A percentile compares a stretch with the other conserved stretches of the same genome.
These are phyloP conservation scores for Alternaria arborescens DNA, from an alignment of 2,329 filamentous ascomycete species.

Conservation along the genomic window DNA sequence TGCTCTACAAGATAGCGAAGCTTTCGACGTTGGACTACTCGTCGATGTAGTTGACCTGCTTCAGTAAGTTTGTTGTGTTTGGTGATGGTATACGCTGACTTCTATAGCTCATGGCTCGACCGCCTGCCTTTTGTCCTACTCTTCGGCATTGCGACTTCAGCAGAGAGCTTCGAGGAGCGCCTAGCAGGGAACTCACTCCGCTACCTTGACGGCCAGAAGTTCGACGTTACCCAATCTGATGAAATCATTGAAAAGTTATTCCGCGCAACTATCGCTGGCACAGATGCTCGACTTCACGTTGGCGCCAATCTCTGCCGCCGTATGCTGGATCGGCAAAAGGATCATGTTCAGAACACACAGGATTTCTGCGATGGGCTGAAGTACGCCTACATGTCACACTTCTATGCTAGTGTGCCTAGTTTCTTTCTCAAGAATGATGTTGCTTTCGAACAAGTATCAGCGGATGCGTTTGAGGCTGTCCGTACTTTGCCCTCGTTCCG, in stretches of 20 bases:
- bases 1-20: slow-evolving; percentile 82
- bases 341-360: slow-evolving; percentile 79
- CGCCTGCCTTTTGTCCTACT: slow-evolving; percentile 80
- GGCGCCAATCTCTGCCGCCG: slow-evolving; percentile 69
- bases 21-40: slow-evolving; percentile 76
- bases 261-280: slow-evolving; percentile 67
- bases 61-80: slow-evolving; percentile 58
- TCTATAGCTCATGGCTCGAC: slow-evolving; percentile 70
- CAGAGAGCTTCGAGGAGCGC: slow-evolving; percentile 79
- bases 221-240: slow-evolving; percentile 77
- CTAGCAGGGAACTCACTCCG: slow-evolving; percentile 74
- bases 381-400: slow-evolving; percentile 88
- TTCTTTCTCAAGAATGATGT: slow-evolving; percentile 62
- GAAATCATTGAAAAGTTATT: slow-evolving; percentile 78
- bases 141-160: slow-evolving; percentile 82
- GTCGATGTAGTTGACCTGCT: slow-evolving; percentile 75
- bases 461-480: slow-evolving; percentile 71
- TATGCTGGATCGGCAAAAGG: slow-evolving; percentile 75
- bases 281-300: slow-evolving; percentile 66
- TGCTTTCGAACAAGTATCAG: slow-evolving; percentile 56
- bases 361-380: slow-evolving; percentile 74
- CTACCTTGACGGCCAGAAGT: slow-evolving; percentile 73
- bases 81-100: slow-evolving; percentile 27
- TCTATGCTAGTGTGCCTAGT: slow-evolving; percentile 79
- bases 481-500: slow-evolving; percentile 74